Percentiles rank a stretch among this genome's conserved stretches.
Conservation (phyloP, 306 rosid genomes). For the Adenanthera pavonina region DNA sequence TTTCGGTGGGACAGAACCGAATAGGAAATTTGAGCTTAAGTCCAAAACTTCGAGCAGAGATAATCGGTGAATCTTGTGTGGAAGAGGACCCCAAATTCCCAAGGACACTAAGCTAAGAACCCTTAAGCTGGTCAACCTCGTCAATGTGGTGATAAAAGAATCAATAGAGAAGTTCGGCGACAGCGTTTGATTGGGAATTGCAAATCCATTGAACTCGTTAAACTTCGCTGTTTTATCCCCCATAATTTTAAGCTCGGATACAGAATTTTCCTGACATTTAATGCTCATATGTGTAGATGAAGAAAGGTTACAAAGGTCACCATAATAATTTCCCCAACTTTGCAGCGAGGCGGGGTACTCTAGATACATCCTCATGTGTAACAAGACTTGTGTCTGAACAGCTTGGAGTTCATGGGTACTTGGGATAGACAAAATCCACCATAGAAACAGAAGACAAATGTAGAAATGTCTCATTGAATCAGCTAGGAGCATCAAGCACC, state of each 20-base stretch:
- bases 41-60: constrained; percentile 74
- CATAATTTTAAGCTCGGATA: constrained; percentile 71
- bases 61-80: constrained; percentile 73
- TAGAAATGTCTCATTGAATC: constrained; percentile 50
- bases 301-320: constrained; percentile 61
- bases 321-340: constrained; percentile 52
- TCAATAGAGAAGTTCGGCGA: constrained; percentile 67
- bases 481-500: constrained; percentile 33
- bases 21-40: constrained; percentile 79
- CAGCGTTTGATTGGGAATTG: constrained; percentile 66
- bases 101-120: constrained; percentile 81
- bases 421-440: constrained; percentile 54
- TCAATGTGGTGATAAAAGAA: constrained; percentile 67
- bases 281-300: constrained; percentile 56
- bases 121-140: constrained; percentile 70
- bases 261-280: constrained; percentile 57
- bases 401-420: constrained; percentile 51
- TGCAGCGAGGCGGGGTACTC: constrained; percentile 69
- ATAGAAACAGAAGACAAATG: constrained; percentile 44
- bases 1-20: constrained; percentile 63
- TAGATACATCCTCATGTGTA: constrained; percentile 64
- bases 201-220: constrained; percentile 61
- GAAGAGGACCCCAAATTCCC: constrained; percentile 87
- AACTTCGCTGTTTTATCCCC: constrained; percentile 62
- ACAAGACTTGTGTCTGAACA: constrained; percentile 61